Percentiles rank a stretch among this genome's conserved stretches.
These are phyloP conservation scores for Fusarium sp. DNA, from an alignment of 2,329 filamentous ascomycete species.

Conservation along the genomic window DNA sequence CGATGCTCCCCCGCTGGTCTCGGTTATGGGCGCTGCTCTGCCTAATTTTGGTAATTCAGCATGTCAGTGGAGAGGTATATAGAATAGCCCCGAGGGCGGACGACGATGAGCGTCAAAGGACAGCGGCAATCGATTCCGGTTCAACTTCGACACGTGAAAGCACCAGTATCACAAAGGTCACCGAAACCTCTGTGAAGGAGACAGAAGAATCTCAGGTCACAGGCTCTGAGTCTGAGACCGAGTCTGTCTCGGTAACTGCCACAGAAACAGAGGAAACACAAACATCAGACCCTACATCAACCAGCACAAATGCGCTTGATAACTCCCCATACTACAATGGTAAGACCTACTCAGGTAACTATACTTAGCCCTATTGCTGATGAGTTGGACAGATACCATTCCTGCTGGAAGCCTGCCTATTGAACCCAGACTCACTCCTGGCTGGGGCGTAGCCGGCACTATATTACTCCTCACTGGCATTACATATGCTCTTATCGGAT, in stretches of 20 bases:
- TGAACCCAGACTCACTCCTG: slow-evolving; percentile 78
- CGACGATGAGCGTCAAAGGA: slow-evolving; percentile 17
- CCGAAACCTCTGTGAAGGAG: slow-evolving; percentile 19
- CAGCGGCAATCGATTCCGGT: slow-evolving; percentile 25
- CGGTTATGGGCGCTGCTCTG: slow-evolving; percentile 52
- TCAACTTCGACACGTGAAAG: slow-evolving; percentile 20
- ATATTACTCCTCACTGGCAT: slow-evolving; percentile 78
- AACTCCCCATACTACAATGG: slow-evolving; percentile 49
- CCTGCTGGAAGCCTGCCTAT: slow-evolving; percentile 71
- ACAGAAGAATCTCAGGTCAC: slow-evolving; percentile 18
- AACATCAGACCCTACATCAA: slow-evolving; percentile 28
- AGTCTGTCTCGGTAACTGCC: slow-evolving; percentile 21
- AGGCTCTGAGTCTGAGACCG: slow-evolving; percentile 11
- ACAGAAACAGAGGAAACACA: slow-evolving; percentile 26
- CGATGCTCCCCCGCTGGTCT: slow-evolving; percentile 49
- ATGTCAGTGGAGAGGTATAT: slow-evolving; percentile 49
- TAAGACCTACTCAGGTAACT: slow-evolving; percentile 32
- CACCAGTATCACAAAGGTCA: slow-evolving; percentile 22
- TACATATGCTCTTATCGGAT: slow-evolving; percentile 78
- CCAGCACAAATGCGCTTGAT: slow-evolving; percentile 36
- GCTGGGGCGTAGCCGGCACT: slow-evolving; percentile 79
- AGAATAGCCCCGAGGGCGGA: slow-evolving; percentile 50
- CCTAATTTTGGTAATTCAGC: slow-evolving; percentile 51
- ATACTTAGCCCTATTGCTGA: slow-evolving; percentile 4
- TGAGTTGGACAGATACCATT: slow-evolving; percentile 53